Conservation (phyloP, 352 stramenopile species). For the Phytophthora sp. region DNA sequence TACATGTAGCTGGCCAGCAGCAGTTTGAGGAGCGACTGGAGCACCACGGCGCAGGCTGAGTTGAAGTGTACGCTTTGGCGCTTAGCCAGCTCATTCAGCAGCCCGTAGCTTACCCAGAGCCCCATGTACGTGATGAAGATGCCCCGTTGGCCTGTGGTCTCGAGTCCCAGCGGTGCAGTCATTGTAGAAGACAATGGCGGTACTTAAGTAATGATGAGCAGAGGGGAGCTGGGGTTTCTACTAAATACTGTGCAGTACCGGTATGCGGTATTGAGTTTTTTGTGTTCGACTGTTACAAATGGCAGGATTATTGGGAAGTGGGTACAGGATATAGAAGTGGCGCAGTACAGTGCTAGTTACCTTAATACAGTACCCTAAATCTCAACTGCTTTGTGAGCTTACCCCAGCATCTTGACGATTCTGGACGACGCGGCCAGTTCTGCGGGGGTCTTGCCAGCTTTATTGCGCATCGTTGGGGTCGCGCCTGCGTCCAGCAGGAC, state of each 20-base stretch:
- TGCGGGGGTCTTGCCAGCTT: slow-evolving; percentile 75
- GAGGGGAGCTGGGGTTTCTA: slow-evolving; percentile 2
- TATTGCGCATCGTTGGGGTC: slow-evolving; percentile 63
- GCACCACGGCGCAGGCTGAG: slow-evolving; percentile 74
- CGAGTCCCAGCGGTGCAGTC: slow-evolving; percentile 68
- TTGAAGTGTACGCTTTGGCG: slow-evolving; percentile 72
- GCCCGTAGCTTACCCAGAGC: slow-evolving; percentile 79
- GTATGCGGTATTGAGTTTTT: background rate
- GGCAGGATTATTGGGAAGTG: slow-evolving; percentile 17
- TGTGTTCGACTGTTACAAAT: slow-evolving; percentile 14
- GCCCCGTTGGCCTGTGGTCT: slow-evolving; percentile 70
- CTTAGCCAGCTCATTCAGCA: slow-evolving; percentile 83
- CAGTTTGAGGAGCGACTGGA: slow-evolving; percentile 79
- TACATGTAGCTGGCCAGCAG: slow-evolving; percentile 75
- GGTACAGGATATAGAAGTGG: slow-evolving; percentile 8
- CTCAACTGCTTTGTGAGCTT: slow-evolving; percentile 5
- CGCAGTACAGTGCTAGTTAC: too few relatives aligned
- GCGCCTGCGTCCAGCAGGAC: slow-evolving; percentile 65
- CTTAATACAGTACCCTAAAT: too few relatives aligned
- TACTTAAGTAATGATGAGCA: slow-evolving; percentile 3
- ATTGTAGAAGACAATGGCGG: slow-evolving; percentile 15
- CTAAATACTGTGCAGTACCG: background rate
- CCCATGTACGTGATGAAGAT: slow-evolving; percentile 85
- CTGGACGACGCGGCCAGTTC: slow-evolving; percentile 71
- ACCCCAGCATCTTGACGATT: slow-evolving; percentile 67